Evolutionary conservation across 768 basidiomycete species (phyloP).

Genomic region (Amanita exitialis): DNA sequence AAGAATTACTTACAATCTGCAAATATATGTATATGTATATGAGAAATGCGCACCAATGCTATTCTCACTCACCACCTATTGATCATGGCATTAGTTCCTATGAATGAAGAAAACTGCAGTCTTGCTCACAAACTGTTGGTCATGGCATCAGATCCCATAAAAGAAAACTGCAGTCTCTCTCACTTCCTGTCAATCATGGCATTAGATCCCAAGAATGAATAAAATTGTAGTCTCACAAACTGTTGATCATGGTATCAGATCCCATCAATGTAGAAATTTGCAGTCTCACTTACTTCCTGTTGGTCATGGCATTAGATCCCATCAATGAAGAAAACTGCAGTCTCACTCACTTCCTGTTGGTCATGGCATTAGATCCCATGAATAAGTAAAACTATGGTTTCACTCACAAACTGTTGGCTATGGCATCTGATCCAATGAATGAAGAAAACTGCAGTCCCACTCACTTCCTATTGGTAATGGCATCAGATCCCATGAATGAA

Average conservation of each 20-base stretch:
- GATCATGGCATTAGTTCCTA: constrained; percentile 6
- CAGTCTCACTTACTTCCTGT: not conserved
- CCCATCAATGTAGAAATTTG: not conserved
- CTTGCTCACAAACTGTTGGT: not conserved
- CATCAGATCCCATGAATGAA: no score
- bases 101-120: not conserved
- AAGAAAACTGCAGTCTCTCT: not conserved
- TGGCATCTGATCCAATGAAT: no score
- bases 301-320: not conserved
- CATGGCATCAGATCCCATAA: not conserved
- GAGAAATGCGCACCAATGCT: no score
- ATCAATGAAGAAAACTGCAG: not conserved
- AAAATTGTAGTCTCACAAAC: not conserved
- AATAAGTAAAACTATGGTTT: not conserved
- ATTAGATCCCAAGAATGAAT: not conserved
- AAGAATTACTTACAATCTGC: no score
- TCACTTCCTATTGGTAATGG: no score
- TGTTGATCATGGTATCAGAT: not conserved
- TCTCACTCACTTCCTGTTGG: not conserved
- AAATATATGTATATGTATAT: no score
- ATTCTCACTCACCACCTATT: not conserved
- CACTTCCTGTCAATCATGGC: not conserved
- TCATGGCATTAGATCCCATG: not conserved
- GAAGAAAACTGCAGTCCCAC: no score
- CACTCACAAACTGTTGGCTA: not conserved